Base-by-base conservation (phyloP, 768 basidiomycete genomes). In the Daedalea quercina region DNA sequence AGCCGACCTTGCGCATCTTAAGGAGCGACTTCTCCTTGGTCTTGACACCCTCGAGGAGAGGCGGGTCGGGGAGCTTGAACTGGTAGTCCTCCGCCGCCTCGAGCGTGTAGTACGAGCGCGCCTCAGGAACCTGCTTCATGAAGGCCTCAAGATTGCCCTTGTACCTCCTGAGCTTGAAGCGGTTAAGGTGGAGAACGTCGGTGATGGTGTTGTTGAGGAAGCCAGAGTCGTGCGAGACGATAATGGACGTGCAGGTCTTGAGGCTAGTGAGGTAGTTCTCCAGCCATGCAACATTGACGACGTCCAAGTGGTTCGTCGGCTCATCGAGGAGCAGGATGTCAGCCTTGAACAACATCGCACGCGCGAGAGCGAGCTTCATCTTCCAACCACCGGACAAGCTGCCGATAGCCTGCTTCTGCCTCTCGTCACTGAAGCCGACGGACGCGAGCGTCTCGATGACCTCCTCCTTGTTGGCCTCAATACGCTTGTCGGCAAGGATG, bases 191-290 rank as follows among this genome's bases (percentile, higher is more conserved):
- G 67, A 97, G 89, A 62, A 94, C 91, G 64, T 96, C 94, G 61
- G 94, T 96, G 76, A 96, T 94, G 61, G 92, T 92, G 78, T 95
- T 89, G 82, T 97, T 97, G 57, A 96, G 79, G 90, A 97, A 97
- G 68, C 84, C 71, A 8, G 94, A 95, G 77, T 97, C 94, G 80
- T 96, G 94, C 54, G 94, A 96, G 67, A 96, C 94, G 62, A 97
- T 96, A 78, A 97, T 88, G 83, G 66, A 97, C 53, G 94, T 97
- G 80, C 94, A 96, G 54, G 81, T 81, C 72, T 78, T 93, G 68
- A 97, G 81, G 62, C 76, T 72, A 62, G 83, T 86, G 55, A 97
- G 86, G 76, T 95, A 97, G 74, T 73, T 85, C 80, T 96, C 94
- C 67, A 97, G 80, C 94, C 94, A 97, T 37, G 92, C 92, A 58